phyloP scores from a whole-genome alignment of 805 yeast genomes.

The Starmerella floricola region DNA sequence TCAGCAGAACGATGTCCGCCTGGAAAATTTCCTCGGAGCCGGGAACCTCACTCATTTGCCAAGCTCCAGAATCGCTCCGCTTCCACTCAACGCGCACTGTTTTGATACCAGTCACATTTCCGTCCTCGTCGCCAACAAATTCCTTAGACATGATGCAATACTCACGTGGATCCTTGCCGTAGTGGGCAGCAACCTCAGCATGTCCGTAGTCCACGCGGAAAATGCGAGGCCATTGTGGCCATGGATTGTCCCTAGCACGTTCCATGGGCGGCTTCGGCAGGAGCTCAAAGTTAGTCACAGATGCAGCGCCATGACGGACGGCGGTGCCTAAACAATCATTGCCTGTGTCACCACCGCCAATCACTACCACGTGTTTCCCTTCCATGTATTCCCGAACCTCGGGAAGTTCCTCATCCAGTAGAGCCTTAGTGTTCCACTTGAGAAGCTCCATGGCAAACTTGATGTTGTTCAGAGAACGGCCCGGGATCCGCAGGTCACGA shows the following conservation, averaged over 20 bases:
- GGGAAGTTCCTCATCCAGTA: constrained; percentile 68
- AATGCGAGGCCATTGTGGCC: constrained; percentile 99
- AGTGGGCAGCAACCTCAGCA: constrained; percentile 84
- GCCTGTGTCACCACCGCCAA: constrained; percentile 99
- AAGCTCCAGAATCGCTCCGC: constrained; percentile 85
- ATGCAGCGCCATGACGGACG: constrained; percentile 91
- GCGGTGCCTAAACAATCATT: constrained; percentile 97
- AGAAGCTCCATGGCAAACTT: constrained; percentile 90
- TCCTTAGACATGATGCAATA: constrained; percentile 91
- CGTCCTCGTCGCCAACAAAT: constrained; percentile 87
- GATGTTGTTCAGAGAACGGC: constrained; percentile 80
- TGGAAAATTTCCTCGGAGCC: constrained; percentile 88
- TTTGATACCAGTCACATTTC: constrained; percentile 88
- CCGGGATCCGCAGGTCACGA: constrained; percentile 87
- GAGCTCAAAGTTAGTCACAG: constrained; percentile 86
- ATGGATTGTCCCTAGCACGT: constrained; percentile 90
- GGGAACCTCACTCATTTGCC: constrained; percentile 98
- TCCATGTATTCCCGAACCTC: constrained; percentile 56
- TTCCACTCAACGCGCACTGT: constrained; percentile 98
- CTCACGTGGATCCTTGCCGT: constrained; percentile 96
- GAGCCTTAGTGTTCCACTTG: constrained; percentile 77
- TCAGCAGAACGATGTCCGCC: constrained; percentile 83
- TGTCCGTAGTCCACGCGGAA: constrained; percentile 98
- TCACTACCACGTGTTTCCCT: constrained; percentile 87
- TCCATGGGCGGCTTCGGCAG: constrained; percentile 81